Evolutionary conservation across 176 grass and related monocot genomes (phyloP), one percentile per base, ranked within the genome.

Genomic region (Pontederia crassipes): DNA sequence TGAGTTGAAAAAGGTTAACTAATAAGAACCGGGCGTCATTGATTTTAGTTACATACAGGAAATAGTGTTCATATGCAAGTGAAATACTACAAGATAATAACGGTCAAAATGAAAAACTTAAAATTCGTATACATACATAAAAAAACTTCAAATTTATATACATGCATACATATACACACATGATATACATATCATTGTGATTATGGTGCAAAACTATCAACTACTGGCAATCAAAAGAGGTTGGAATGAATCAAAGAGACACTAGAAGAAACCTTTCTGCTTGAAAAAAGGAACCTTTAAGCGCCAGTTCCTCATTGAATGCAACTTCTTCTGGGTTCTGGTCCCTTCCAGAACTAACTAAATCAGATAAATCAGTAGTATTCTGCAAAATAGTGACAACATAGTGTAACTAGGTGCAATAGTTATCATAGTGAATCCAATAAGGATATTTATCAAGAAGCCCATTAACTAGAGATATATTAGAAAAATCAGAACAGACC

Each of bases 341-440:
- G 74, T 85, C 80, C 79, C 87, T 97, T 71, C 79, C 87, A 52
- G 93, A 97, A 79, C 81, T 91, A 85, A 97, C 84, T 80, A 97
- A 71, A 80, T 97, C 93, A 64, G 81, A 88, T 72, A 97, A 75
- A 54, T 92, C 93, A 3, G 77, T 91, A 48, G 74, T 83, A 88
- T 97, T 97, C 93, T 97, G 87, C 55, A 65, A 71, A 52, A 40
- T 64, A 49, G 4, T 59, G 26, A 45, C 68, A 74, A 81, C 32
- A 47, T 12, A 65, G 17, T 50, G 2, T 11, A 17, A 65, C 11
- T 50, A 28, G 59, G 59, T 13, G 0, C 17, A 14, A 0, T 27
- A n/a, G 26, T 14, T 11, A 51, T 40, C 6, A 3, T 4, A 40
- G 32, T 4, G 32, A 3, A 40, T 40, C 32, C 32, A 40, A 40